A percentile compares a stretch with the other conserved stretches of the same genome.
Evolutionary conservation across 1,139 yeast species (phyloP).

Genomic region (Ogataea hybrid): DNA sequence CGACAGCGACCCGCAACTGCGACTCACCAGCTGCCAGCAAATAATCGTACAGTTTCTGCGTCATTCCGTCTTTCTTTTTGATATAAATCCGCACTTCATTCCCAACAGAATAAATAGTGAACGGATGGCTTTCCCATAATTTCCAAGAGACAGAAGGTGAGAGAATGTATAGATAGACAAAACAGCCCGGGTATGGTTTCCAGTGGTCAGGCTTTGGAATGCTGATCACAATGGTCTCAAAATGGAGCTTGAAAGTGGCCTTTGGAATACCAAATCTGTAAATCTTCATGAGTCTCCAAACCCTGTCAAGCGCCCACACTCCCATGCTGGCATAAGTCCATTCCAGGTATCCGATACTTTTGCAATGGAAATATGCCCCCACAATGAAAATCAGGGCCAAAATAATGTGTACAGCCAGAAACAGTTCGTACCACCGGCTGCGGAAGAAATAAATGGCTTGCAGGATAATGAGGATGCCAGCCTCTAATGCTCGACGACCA

Average conservation of each 20-base stretch:
- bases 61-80: constrained; percentile 38
- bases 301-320: constrained; percentile 45
- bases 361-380: constrained; percentile 45
- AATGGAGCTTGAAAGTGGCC: constrained; percentile 36
- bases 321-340: constrained; percentile 41
- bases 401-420: constrained; percentile 40
- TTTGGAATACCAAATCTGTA: constrained; percentile 40
- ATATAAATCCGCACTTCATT: constrained; percentile 31
- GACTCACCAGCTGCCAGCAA: constrained; percentile 14
- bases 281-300: constrained; percentile 38
- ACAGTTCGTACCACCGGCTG: constrained; percentile 43
- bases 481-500: constrained; percentile 34
- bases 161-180: constrained; percentile 44
- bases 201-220: constrained; percentile 43
- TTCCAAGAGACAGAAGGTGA: constrained; percentile 22
- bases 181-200: constrained; percentile 47
- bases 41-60: constrained; percentile 36
- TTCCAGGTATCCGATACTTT: constrained; percentile 39
- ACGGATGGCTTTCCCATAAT: constrained; percentile 42
- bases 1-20: constrained; percentile 39
- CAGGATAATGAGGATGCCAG: constrained; percentile 36
- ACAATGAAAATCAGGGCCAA: constrained; percentile 42
- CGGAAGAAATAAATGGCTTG: constrained; percentile 43
- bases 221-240: constrained; percentile 37
- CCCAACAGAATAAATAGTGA: constrained; percentile 33